Evolutionary conservation across 345 rosid species (phyloP).

Genomic region (Odontarrhena argentea): DNA sequence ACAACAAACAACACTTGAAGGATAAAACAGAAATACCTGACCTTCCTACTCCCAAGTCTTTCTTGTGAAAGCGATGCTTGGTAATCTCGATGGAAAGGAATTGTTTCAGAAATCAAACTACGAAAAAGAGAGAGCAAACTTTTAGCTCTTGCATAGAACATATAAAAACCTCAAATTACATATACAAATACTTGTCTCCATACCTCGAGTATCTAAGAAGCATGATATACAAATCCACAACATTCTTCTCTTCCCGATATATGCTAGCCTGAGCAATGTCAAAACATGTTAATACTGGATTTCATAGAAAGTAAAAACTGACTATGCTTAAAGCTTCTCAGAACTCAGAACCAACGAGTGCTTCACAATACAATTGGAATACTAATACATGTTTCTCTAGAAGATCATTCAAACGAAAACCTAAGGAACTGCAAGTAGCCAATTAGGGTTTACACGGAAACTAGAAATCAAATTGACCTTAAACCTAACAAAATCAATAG

Average conservation of each 20-base stretch:
- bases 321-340: constrained; percentile 2
- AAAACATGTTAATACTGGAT: constrained; percentile 2
- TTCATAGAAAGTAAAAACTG: not conserved
- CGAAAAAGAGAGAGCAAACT: constrained; percentile 13
- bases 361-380: not conserved
- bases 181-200: not conserved
- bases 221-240: constrained; percentile 87
- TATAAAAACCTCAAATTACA: not conserved
- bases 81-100: constrained; percentile 88
- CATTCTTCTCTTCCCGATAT: constrained; percentile 80
- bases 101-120: constrained; percentile 96
- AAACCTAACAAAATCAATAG: constrained; percentile 7
- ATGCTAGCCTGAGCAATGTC: constrained; percentile 63
- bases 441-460: constrained; percentile 23
- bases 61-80: constrained; percentile 58
- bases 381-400: not conserved
- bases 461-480: constrained; percentile 13
- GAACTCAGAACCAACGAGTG: constrained; percentile 7
- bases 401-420: not conserved
- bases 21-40: constrained; percentile 42
- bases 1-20: constrained; percentile 25
- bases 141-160: constrained; percentile 11
- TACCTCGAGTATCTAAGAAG: constrained; percentile 91
- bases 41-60: constrained; percentile 67
- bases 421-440: constrained; percentile 1